phyloP scores from a whole-genome alignment of 2,329 filamentous ascomycete species.

The Pyrenophora teres region DNA sequence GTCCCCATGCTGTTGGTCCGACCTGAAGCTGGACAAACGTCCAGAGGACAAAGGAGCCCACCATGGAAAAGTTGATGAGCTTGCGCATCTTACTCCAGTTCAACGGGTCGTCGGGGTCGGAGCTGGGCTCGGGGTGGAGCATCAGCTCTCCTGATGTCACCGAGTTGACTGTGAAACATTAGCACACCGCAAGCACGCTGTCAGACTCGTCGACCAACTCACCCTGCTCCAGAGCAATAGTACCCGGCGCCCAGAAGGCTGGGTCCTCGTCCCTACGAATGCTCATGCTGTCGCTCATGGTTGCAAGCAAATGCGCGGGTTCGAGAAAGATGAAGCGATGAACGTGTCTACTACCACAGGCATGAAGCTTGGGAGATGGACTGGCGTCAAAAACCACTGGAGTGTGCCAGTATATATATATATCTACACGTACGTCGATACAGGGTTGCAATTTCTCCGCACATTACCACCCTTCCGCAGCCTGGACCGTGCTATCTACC shows the following conservation, averaged over 20 bases:
- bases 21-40: conserved; percentile 51
- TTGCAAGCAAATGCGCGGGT: no score
- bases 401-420: background rate
- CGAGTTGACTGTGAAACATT: no score
- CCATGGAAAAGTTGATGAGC: conserved; percentile 49
- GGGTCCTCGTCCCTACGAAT: conserved; percentile 2
- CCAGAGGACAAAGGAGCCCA: conserved; percentile 51
- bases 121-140: conserved; percentile 15
- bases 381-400: background rate
- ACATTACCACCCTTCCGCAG: background rate
- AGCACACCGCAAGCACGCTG: no score
- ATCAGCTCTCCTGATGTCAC: conserved; percentile 4
- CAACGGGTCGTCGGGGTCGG: conserved; percentile 18
- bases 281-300: background rate
- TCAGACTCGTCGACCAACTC: background rate
- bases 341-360: background rate
- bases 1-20: conserved; percentile 50
- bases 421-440: background rate
- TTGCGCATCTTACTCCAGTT: conserved; percentile 55
- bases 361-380: background rate
- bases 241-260: conserved; percentile 19
- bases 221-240: conserved; percentile 13
- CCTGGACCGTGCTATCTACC: no score
- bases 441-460: background rate
- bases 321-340: background rate